These are phyloP conservation scores for Pseudoperonospora humuli DNA, from an alignment of 352 stramenopile genomes.

Conservation along the genomic window DNA sequence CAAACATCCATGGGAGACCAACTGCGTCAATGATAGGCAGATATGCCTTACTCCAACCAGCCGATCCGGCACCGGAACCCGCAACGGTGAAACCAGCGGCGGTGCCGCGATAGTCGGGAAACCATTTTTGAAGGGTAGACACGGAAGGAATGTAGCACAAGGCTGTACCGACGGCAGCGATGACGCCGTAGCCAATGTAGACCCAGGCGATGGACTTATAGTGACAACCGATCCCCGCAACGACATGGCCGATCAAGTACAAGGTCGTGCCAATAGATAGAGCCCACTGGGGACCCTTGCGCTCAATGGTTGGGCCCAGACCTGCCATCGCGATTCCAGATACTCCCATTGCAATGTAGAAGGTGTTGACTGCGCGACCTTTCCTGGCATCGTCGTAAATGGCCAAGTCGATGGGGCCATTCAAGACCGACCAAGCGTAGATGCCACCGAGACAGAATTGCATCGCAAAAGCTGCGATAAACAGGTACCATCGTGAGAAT, in stretches of 20 bases:
- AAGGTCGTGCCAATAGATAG: conserved; percentile 35
- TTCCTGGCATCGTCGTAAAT: conserved; percentile 41
- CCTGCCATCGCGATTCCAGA: conserved; percentile 48
- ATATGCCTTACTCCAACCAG: conserved; percentile 63
- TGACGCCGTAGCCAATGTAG: conserved; percentile 64
- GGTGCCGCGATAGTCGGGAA: conserved; percentile 66
- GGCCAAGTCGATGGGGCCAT: conserved; percentile 49
- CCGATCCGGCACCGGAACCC: conserved; percentile 47
- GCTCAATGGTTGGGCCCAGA: conserved; percentile 53
- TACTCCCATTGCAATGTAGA: conserved; percentile 60
- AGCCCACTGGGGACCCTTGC: conserved; percentile 36
- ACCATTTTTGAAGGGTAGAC: conserved; percentile 63
- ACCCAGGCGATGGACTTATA: conserved; percentile 46
- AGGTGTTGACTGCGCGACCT: conserved; percentile 34
- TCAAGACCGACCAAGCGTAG: conserved; percentile 74
- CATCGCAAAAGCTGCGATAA: conserved; percentile 45
- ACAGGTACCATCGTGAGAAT: conserved; percentile 54
- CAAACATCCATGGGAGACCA: conserved; percentile 37
- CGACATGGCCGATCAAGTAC: conserved; percentile 47
- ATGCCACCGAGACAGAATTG: conserved; percentile 69
- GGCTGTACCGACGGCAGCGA: conserved; percentile 49
- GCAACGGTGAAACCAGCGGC: too few species aligned
- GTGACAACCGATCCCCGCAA: conserved; percentile 42
- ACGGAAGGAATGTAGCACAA: conserved; percentile 74
- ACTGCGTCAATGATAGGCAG: conserved; percentile 42